Evolutionary conservation across 2,329 filamentous ascomycete genomes (phyloP).

Genomic region (Fusarium tjaetaba): DNA sequence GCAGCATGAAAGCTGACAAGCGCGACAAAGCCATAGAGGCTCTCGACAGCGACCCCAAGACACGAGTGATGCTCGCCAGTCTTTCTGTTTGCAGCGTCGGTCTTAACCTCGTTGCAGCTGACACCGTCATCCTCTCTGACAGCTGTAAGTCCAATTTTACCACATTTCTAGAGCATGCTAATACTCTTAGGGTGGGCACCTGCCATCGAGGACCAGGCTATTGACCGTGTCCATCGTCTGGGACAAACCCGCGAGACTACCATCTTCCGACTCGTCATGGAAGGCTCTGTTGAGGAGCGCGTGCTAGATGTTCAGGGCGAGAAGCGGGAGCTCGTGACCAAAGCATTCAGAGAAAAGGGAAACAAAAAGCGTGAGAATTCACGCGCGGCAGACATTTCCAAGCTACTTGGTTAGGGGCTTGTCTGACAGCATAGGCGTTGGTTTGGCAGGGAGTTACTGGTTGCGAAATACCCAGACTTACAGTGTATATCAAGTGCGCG

Average conservation of each 20-base stretch:
- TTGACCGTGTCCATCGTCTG: slow-evolving; percentile 87
- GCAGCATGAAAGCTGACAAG: slow-evolving; percentile 74
- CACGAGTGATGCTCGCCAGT: slow-evolving; percentile 82
- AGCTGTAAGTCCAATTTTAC: slow-evolving; percentile 62
- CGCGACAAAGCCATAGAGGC: slow-evolving; percentile 78
- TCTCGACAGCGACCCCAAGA: slow-evolving; percentile 73
- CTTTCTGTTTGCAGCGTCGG: slow-evolving; percentile 86
- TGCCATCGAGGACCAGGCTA: slow-evolving; percentile 90
- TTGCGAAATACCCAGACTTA: slow-evolving; percentile 2
- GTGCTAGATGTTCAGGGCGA: slow-evolving; percentile 81
- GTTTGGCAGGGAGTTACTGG: not conserved
- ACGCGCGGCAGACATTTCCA: slow-evolving; percentile 64
- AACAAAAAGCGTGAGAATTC: slow-evolving; percentile 66
- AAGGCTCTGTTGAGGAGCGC: slow-evolving; percentile 81
- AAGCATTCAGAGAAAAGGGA: slow-evolving; percentile 81
- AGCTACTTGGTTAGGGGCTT: slow-evolving; percentile 52
- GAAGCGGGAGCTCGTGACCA: slow-evolving; percentile 80
- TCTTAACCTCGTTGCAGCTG: slow-evolving; percentile 85
- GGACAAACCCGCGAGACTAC: slow-evolving; percentile 83
- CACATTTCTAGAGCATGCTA: not conserved
- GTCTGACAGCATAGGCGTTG: not conserved
- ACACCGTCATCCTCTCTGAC: slow-evolving; percentile 85
- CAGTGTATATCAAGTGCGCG: not conserved
- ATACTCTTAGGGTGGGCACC: slow-evolving; percentile 79
- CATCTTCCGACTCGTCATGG: slow-evolving; percentile 84